Base-by-base conservation (phyloP, 2,329 filamentous ascomycete genomes). In the Aspergillus chevalieri region DNA sequence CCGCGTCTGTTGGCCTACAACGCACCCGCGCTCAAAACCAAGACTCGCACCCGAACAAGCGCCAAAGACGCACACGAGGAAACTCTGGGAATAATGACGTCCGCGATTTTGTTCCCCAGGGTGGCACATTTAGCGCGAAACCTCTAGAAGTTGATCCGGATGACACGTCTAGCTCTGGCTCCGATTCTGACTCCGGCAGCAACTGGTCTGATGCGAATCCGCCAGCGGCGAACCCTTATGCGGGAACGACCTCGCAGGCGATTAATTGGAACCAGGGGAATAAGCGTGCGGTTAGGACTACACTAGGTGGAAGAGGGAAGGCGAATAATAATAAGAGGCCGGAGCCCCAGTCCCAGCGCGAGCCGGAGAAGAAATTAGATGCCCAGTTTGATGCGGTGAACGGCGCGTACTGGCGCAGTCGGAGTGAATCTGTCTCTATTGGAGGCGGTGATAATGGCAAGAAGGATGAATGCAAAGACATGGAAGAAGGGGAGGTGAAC, bases 201-300 rank as follows among this genome's bases (percentile, higher is more conserved):
- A n/a, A 17, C 34, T n/a, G 8, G 34, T 36, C 34, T 17, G 34
- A 36, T 36, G 49, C 36, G 36, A 51, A 55, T 19, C 7, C 48
- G 3, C 39, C 47, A 4, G 34, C 51, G 17, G 52, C 44, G 34
- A 56, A 62, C 45, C 56, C 56, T 14, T 53, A 63, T 43, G 53
- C 53, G 4, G 58, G 55, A 30, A 60, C 47, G 46, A 62, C 60
- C 10, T 56, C 61, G 21, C 64, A 65, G 8, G 61, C 63, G 1
- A 63, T 66, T n/a, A 72, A 66, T 48, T 76, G 74, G 74, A 76
- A 77, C 46, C 65, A 71, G 49, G 68, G 67, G 17, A 68, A 66
- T 21, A 71, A 70, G 44, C 63, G 62, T 41, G 64, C 66, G 7
- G 65, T 76, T 43, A 64, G 74, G 36, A 77, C 71, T 14, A 69